Evolutionary conservation across 2,329 filamentous ascomycete species (phyloP).

Genomic region (Cercospora sp.): DNA sequence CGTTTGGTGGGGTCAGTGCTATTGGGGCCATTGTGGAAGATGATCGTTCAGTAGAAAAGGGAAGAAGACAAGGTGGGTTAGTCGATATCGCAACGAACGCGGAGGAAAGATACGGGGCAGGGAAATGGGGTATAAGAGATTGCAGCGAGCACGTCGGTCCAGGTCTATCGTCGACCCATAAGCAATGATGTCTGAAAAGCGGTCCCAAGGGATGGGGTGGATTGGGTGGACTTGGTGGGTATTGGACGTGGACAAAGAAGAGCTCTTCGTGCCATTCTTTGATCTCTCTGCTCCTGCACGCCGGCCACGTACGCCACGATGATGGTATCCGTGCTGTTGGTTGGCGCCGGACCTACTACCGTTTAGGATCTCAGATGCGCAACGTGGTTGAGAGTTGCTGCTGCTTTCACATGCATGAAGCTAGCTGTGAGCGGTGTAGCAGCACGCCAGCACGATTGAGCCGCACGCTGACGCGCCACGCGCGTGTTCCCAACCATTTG

Average conservation of each 20-base stretch:
- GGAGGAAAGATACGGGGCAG: neutral
- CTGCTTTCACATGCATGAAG: constrained; percentile 6
- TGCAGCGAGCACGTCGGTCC: neutral
- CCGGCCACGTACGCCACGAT: constrained; percentile 7
- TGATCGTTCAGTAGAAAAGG: neutral
- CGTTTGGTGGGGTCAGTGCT: constrained; percentile 32
- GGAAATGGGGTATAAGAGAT: neutral
- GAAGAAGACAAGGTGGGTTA: neutral
- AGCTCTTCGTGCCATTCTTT: neutral
- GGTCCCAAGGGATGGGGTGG: constrained; percentile 4
- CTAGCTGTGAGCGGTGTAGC: constrained; percentile 16
- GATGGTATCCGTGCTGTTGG: neutral
- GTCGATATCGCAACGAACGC: neutral
- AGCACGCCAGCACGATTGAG: constrained; percentile 1
- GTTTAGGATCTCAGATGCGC: constrained; percentile 1
- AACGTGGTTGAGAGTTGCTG: constrained; percentile 11
- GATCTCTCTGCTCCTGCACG: neutral
- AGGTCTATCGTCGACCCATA: neutral
- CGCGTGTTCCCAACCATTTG: constrained; percentile 11
- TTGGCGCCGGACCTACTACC: neutral
- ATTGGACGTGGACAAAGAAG: constrained; percentile 1
- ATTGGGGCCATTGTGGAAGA: constrained; percentile 35
- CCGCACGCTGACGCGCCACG: constrained; percentile 9
- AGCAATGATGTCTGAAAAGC: constrained; percentile 11
- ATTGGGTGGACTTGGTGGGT: constrained; percentile 2